Evolutionary conservation across 2,329 filamentous ascomycete genomes (phyloP).

Genomic region (Hymenoscyphus salicellus): DNA sequence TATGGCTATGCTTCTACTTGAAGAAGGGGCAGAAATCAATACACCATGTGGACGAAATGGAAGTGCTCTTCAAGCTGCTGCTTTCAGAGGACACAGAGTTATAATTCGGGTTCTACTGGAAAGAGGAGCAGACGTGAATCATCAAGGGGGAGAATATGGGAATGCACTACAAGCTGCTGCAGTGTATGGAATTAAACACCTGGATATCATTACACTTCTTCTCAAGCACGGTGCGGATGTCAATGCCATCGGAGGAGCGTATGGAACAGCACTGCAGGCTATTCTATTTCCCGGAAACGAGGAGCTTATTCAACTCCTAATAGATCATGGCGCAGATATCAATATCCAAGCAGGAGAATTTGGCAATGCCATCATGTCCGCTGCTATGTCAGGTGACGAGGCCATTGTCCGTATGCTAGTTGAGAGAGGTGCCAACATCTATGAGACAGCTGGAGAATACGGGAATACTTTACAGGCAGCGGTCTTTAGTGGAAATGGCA

Average conservation of each 20-base stretch:
- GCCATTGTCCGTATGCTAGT: conserved; percentile 19
- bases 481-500: background rate
- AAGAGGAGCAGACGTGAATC: conserved; percentile 8
- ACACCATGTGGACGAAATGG: conserved; percentile 11
- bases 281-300: background rate
- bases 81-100: background rate
- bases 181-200: background rate
- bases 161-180: conserved; percentile 1
- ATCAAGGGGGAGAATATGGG: background rate
- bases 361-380: conserved; percentile 10
- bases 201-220: conserved; percentile 4
- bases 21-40: conserved; percentile 19
- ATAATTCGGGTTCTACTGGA: conserved; percentile 14
- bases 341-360: conserved; percentile 11
- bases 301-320: conserved; percentile 6
- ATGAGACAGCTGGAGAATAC: background rate
- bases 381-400: background rate
- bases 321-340: conserved; percentile 21
- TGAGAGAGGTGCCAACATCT: conserved; percentile 11
- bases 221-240: conserved; percentile 12
- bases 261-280: conserved; percentile 4
- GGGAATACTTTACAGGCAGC: conserved; percentile 9
- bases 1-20: conserved; percentile 19
- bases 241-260: conserved; percentile 1
- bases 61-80: conserved; percentile 19